Conservation (phyloP, 192 early-diverging fungal species). For the Coemansia sp. region DNA sequence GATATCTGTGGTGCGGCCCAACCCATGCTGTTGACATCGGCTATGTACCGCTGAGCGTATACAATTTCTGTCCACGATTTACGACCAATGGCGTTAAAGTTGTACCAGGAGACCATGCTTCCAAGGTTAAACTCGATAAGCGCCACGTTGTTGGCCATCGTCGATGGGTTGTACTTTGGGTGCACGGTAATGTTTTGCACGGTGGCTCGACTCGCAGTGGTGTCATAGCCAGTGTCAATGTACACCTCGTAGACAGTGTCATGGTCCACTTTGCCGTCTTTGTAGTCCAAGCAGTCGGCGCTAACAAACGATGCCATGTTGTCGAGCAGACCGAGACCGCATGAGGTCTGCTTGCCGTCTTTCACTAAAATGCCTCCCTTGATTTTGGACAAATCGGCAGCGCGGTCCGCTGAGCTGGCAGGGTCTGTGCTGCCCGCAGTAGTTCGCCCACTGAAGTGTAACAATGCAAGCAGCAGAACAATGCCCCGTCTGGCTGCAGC, state of each 20-base stretch:
- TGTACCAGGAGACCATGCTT: conserved; percentile 15
- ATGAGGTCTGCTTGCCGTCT: conserved; percentile 22
- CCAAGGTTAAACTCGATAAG: conserved; percentile 22
- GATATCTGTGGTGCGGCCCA: conserved; percentile 21
- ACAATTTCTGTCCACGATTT: conserved; percentile 17
- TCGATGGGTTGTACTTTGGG: conserved; percentile 17
- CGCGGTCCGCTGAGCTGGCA: not conserved
- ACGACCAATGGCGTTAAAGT: conserved; percentile 16
- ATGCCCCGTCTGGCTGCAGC: conserved; percentile 2
- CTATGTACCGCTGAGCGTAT: conserved; percentile 21
- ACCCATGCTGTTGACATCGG: not conserved
- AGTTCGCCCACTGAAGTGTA: not conserved
- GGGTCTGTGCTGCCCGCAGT: not conserved
- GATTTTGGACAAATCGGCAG: not conserved
- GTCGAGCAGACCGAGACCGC: conserved; percentile 28
- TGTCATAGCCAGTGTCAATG: conserved; percentile 11
- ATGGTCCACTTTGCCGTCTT: conserved; percentile 7
- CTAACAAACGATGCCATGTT: conserved; percentile 23
- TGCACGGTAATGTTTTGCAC: conserved; percentile 30
- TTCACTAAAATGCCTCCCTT: conserved; percentile 31
- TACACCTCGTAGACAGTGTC: conserved; percentile 14
- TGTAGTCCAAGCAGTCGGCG: conserved; percentile 34
- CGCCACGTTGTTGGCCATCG: conserved; percentile 41
- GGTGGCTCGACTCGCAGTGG: not conserved
- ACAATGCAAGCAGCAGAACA: not conserved